Evolutionary conservation across 2,329 filamentous ascomycete species (phyloP).

Genomic region (Colletotrichum tanaceti): DNA sequence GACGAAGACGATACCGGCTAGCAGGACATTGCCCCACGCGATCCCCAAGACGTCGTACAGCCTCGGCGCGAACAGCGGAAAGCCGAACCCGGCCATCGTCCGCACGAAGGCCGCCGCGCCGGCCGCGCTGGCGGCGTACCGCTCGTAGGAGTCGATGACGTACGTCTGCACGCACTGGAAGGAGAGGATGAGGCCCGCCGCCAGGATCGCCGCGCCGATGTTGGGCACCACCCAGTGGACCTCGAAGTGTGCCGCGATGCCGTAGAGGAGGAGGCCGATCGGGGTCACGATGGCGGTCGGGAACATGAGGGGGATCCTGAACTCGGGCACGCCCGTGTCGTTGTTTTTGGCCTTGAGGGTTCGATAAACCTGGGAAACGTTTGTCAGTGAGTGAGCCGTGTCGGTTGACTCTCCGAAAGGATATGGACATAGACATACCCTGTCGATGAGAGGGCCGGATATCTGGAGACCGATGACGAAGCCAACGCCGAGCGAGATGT

Average conservation of each 20-base stretch:
- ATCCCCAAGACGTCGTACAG: conserved; percentile 55
- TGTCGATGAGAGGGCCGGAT: conserved; percentile 56
- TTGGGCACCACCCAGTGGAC: conserved; percentile 67
- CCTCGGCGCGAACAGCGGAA: conserved; percentile 67
- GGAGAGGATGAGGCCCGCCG: conserved; percentile 64
- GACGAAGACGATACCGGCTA: conserved; percentile 46
- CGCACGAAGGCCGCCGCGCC: conserved; percentile 61
- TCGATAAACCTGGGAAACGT: conserved; percentile 45
- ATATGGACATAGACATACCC: too few relatives aligned
- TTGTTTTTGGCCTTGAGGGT: conserved; percentile 44
- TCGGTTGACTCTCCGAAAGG: too few relatives aligned
- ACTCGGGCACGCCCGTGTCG: conserved; percentile 49
- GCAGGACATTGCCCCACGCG: conserved; percentile 57
- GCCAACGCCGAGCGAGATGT: conserved; percentile 64
- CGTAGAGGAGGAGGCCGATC: conserved; percentile 62
- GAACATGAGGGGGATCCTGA: conserved; percentile 51
- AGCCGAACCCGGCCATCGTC: conserved; percentile 66
- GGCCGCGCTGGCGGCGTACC: conserved; percentile 40
- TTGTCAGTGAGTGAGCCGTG: not conserved
- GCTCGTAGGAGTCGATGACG: conserved; percentile 50
- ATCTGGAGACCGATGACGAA: conserved; percentile 66
- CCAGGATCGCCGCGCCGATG: conserved; percentile 61
- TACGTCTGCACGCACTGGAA: conserved; percentile 71
- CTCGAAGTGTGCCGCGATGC: conserved; percentile 55
- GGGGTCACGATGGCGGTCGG: conserved; percentile 56